Evolutionary conservation across 176 grass and related monocot species (phyloP), one percentile per base, ranked within the genome.

Genomic region (Triticum monococcum): DNA sequence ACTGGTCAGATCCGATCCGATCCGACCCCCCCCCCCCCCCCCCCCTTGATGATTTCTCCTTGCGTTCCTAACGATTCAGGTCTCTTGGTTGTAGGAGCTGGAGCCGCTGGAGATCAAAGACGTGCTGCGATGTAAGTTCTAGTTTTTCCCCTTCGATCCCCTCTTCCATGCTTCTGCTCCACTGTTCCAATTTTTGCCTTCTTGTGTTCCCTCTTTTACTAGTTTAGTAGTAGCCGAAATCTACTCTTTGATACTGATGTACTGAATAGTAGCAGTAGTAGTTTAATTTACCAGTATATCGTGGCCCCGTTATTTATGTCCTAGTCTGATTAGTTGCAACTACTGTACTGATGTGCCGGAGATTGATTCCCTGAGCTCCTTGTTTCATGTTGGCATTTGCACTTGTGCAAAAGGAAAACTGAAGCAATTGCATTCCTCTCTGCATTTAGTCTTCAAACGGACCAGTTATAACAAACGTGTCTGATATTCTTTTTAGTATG

Each of bases 61-160:
- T 18, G 16, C 36, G 8, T 14, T 74, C 2, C 10, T 13, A 2
- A 83, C 30, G 37, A 62, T 4, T 3, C 20, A 0, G 5, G 20
- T 8, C 13, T 72, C 4, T 38, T 48, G 62, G 1, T 28, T 23
- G 23, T 6, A 83, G 81, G 81, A 83, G 68, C 52, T 83, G 81
- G 50, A 83, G 32, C 14, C 52, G 18, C 1, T 7, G 3, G 81
- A 83, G 50, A 61, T 83, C 23, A 73, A 41, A 61, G 81, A 73
- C 1, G 81, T 83, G 50, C 50, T 83, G 1, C 81, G 81, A 41
- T 83, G 81, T 83, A 40, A 83, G 22, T n/a, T 61, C 22, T 61
- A 2, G n/a, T 3, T 31, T 65, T 28, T 18, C 20, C 3, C 5
- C 11, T n/a, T 67, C 26, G 17, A 23, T 33, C 18, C 14, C 20